A percentile compares a stretch with the other conserved stretches of the same genome.
phyloP scores from a whole-genome alignment of 1,284 basidiomycete species.

The Sanguinoderma infundibulare region DNA sequence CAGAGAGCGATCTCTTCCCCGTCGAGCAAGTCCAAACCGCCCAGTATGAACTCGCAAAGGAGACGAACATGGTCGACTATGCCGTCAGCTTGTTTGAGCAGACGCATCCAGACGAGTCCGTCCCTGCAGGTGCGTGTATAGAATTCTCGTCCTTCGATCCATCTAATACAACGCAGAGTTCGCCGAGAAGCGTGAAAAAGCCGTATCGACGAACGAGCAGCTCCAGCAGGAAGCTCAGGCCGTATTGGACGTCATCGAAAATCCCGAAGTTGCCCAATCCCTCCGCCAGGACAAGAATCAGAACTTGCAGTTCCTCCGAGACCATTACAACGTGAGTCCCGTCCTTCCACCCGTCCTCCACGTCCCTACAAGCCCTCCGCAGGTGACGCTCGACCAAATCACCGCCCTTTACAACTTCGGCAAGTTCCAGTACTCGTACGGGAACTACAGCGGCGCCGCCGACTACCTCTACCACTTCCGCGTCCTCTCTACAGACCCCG shows the following conservation, averaged over 20 bases:
- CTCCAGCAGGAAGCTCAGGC: slow-evolving; percentile 90
- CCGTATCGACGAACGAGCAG: slow-evolving; percentile 82
- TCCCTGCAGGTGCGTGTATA: slow-evolving; percentile 61
- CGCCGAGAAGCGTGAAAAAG: slow-evolving; percentile 77
- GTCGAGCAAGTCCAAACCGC: slow-evolving; percentile 79
- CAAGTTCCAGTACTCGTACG: slow-evolving; percentile 97
- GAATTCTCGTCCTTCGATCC: not conserved
- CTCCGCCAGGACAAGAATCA: slow-evolving; percentile 95
- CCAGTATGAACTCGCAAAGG: slow-evolving; percentile 96
- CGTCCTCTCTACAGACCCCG: slow-evolving; percentile 91
- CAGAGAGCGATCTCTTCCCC: slow-evolving; percentile 74
- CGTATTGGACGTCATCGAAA: slow-evolving; percentile 95
- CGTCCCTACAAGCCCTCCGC: slow-evolving; percentile 7
- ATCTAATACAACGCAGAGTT: slow-evolving; percentile 62
- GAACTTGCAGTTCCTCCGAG: slow-evolving; percentile 93
- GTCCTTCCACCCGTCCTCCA: not conserved
- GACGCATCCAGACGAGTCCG: slow-evolving; percentile 70
- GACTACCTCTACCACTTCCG: slow-evolving; percentile 99
- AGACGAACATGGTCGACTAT: slow-evolving; percentile 97
- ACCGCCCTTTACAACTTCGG: slow-evolving; percentile 97
- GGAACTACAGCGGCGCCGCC: slow-evolving; percentile 94
- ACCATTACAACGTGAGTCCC: slow-evolving; percentile 77
- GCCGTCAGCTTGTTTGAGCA: slow-evolving; percentile 81
- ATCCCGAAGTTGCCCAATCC: slow-evolving; percentile 92
- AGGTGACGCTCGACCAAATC: slow-evolving; percentile 96